Evolutionary conservation across 1,139 yeast species (phyloP), one percentile per base, ranked within the genome.

Genomic region (Yarrowia galli): DNA sequence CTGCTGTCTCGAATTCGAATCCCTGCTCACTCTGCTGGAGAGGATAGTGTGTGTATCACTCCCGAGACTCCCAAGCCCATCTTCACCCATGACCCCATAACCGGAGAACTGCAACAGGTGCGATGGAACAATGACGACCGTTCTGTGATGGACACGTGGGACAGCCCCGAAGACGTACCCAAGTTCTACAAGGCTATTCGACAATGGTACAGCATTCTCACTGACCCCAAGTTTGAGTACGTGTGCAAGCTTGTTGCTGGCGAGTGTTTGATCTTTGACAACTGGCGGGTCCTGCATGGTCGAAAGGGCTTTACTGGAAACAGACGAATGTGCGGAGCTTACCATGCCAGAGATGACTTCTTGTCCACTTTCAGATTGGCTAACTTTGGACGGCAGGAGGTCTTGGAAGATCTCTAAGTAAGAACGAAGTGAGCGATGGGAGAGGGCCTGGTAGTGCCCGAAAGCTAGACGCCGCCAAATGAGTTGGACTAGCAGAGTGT

Each of bases 11-110:
- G 78, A 35, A 79, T 84, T 40, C 85, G 86, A 12, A 80, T 89
- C 20, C 89, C 90, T n/a, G 91, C 91, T 25, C 93, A 89, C 75
- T 86, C 90, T 35, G 91, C 92, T 0, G 95, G 95, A 16, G 93
- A 89, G 74, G 87, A 83, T 66, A 83, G 80, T 68, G 90, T 87
- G 23, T 85, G 90, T 73, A 87, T 88, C 67, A 88, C 85, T 72
- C 91, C 90, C 0, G 86, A 85, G 66, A 79, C 83, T 49, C 83
- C 87, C 0, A 71, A 71, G 69, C 91, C 92, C 1, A 82, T 89
- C 1, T 85, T 89, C 75, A 86, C 84, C 72, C 84, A 87, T 70
- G 85, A 87, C 73, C 76, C 77, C 5, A 71, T 72, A 3, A 74
- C 81, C 2, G 89, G 88, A 0, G 80, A 86, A 54, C 80, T 89